Percentiles rank a stretch among this genome's conserved stretches.
Evolutionary conservation across 1,284 basidiomycete species (phyloP).

Genomic region (Thelephora terrestris): DNA sequence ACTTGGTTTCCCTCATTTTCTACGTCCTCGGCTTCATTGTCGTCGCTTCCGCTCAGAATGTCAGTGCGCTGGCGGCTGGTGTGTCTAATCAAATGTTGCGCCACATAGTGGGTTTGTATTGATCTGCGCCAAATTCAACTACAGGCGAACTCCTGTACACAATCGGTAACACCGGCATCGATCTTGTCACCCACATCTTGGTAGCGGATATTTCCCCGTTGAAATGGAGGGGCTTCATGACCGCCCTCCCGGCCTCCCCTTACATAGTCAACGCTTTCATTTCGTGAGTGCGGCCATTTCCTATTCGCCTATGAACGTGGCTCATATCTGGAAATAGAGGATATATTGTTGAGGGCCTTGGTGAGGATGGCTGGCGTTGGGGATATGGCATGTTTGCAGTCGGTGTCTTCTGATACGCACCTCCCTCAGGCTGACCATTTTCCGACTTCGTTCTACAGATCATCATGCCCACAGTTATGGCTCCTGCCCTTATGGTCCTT

Average conservation of each 20-base stretch:
- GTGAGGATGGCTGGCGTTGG: too few relatives aligned
- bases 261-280: constrained; percentile 64
- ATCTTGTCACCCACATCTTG: constrained; percentile 66
- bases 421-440: background rate
- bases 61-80: constrained; percentile 29
- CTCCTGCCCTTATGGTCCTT: constrained; percentile 54
- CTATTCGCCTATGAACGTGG: too few relatives aligned
- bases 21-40: constrained; percentile 55
- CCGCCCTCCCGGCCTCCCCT: constrained; percentile 54
- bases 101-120: too few relatives aligned
- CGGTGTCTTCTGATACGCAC: background rate
- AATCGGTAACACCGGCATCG: constrained; percentile 32
- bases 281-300: background rate
- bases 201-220: constrained; percentile 76
- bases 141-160: background rate
- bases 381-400: too few relatives aligned
- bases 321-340: too few relatives aligned
- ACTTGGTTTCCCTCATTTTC: constrained; percentile 44
- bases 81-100: constrained; percentile 1
- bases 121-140: too few relatives aligned
- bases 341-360: too few relatives aligned
- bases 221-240: constrained; percentile 67
- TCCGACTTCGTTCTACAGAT: constrained; percentile 29
- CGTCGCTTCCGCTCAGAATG: constrained; percentile 52
- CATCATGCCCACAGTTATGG: constrained; percentile 42